A percentile compares a stretch with the other conserved stretches of the same genome.
Evolutionary conservation across 176 grass and related monocot species (phyloP).

Genomic region (Ensete glaucum): DNA sequence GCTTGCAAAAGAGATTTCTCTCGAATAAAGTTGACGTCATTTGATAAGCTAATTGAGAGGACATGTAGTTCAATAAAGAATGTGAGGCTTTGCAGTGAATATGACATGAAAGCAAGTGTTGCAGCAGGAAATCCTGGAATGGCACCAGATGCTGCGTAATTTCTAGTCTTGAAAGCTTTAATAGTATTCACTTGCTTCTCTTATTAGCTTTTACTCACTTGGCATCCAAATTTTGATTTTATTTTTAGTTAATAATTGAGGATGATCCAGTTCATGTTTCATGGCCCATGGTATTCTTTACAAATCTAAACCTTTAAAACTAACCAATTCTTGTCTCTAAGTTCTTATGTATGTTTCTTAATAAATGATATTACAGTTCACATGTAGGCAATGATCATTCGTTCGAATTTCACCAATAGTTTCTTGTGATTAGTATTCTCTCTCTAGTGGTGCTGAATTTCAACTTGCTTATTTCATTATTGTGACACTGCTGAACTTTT

Average conservation of each 20-base stretch:
- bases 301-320: background rate
- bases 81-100: conserved; percentile 67
- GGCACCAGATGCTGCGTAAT: conserved; percentile 92
- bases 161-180: conserved; percentile 1
- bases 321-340: background rate
- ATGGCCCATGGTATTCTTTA: background rate
- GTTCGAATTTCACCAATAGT: too few species aligned
- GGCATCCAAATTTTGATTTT: background rate
- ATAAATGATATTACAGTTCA: background rate
- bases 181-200: background rate
- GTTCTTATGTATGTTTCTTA: background rate
- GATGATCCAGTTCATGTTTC: background rate
- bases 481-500: too few species aligned
- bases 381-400: background rate
- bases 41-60: conserved; percentile 72
- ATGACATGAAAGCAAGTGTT: conserved; percentile 40
- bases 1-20: conserved; percentile 79
- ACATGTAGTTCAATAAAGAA: conserved; percentile 63
- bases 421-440: too few species aligned
- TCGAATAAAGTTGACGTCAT: conserved; percentile 71
- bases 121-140: conserved; percentile 52
- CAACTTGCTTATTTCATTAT: too few species aligned
- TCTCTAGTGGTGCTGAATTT: too few species aligned
- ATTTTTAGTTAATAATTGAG: background rate
- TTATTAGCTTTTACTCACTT: background rate